phyloP scores from a whole-genome alignment of 257 asterid genomes.

The Gardenia jasminoides region DNA sequence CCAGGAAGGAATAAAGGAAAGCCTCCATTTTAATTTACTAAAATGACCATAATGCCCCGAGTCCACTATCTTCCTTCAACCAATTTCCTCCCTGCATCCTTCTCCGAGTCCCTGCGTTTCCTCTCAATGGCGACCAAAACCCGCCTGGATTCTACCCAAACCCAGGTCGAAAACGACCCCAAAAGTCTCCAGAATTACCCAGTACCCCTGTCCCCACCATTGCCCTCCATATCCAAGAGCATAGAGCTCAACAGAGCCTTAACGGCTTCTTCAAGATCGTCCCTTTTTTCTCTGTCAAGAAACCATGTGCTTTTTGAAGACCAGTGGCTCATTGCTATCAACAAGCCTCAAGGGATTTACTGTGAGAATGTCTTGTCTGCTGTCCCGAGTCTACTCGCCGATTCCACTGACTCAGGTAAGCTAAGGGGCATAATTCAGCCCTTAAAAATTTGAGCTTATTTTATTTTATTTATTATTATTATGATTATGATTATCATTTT shows the following conservation, averaged over 20 bases:
- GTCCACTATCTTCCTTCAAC: slow-evolving; percentile 10
- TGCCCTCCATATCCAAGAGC: slow-evolving; percentile 62
- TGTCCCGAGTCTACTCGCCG: slow-evolving; percentile 41
- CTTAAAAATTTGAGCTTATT: neutral
- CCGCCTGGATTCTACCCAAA: slow-evolving; percentile 26
- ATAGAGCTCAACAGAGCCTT: slow-evolving; percentile 75
- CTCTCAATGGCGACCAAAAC: slow-evolving; percentile 48
- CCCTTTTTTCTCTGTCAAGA: slow-evolving; percentile 62
- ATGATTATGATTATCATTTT: too few relatives aligned
- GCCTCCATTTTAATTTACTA: too few relatives aligned
- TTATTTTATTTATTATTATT: neutral
- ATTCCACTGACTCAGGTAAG: slow-evolving; percentile 42
- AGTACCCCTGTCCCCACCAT: slow-evolving; percentile 70
- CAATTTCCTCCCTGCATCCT: slow-evolving; percentile 4
- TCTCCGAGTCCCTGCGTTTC: slow-evolving; percentile 25
- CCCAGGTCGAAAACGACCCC: slow-evolving; percentile 17
- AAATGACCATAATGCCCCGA: slow-evolving; percentile 28
- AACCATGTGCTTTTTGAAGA: slow-evolving; percentile 75
- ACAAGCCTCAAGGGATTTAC: slow-evolving; percentile 84
- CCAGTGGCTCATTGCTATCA: slow-evolving; percentile 82
- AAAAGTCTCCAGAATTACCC: slow-evolving; percentile 43
- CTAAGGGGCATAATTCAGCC: neutral
- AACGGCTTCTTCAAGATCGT: slow-evolving; percentile 72
- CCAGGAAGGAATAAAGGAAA: neutral
- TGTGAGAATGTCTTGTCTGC: slow-evolving; percentile 69